Base-by-base conservation (phyloP, 2,329 filamentous ascomycete genomes). In the Endoconidiophora polonica region DNA sequence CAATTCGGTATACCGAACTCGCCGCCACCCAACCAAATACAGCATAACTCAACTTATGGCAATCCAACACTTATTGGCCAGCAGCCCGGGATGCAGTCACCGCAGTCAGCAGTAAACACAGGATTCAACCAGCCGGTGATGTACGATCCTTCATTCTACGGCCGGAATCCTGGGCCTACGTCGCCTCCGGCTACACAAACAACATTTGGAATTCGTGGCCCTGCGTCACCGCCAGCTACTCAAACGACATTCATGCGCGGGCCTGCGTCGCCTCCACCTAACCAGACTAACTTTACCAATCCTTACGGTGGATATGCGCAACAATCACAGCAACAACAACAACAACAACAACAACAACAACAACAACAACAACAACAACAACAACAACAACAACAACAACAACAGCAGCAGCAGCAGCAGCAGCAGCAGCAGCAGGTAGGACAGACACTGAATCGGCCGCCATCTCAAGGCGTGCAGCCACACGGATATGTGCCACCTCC, bases 131-230 rank as follows among this genome's bases (percentile, higher is more conserved):
- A 70, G 52, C 68, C 72, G 38, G 46, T 48, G 20, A 57, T 70
- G 4, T 79, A 79, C 60, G 75, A 78, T 55, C 75, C 75, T 0
- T 74, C 73, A 57, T 70, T 68, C 48, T 77, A 73, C 57, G 74
- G 74, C n/a, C 68, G 70, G 40, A 77, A 72, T 26, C 68, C 73
- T 2, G 72, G 72, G 1, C 68, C 75, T 49, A 72, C 71, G 29
- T 81, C 77, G 9, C 76, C 77, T n/a, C 72, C 81, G 0, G 73
- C 81, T 2, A 76, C 73, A 18, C 79, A 83, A 59, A 66, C 68
- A 2, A 66, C 65, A 1, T 73, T 73, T 59, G 65, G 62, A 9
- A 62, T 64, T 55, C 59, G 64, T 24, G 62, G 62, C 4, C 67
- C 72, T 0, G 64, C 68, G n/a, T 76, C 73, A 10, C 73, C 73